phyloP scores from a whole-genome alignment of 768 basidiomycete genomes.

The Pleurotus salmoneostramineus region DNA sequence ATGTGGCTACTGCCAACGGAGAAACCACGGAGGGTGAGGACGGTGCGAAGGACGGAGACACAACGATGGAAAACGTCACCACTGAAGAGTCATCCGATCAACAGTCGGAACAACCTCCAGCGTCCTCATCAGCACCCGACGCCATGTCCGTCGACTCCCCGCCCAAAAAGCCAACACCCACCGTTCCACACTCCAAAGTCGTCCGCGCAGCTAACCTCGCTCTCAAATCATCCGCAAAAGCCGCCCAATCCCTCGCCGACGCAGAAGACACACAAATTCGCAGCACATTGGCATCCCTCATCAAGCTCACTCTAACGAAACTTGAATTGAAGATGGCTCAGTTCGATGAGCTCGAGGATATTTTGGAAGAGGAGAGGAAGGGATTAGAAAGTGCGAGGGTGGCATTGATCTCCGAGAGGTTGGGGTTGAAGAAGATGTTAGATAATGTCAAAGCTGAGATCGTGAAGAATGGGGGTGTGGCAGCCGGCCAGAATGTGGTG shows the following conservation, averaged over 20 bases:
- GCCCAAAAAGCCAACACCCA: conserved; percentile 30
- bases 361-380: conserved; percentile 87
- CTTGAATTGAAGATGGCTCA: conserved; percentile 93
- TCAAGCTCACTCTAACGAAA: conserved; percentile 82
- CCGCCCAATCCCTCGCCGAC: conserved; percentile 74
- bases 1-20: conserved; percentile 13
- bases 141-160: conserved; percentile 46
- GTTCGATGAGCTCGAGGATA: conserved; percentile 91
- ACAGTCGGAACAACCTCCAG: conserved; percentile 14
- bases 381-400: conserved; percentile 79
- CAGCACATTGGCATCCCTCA: conserved; percentile 72
- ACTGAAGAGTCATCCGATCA: conserved; percentile 16
- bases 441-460: conserved; percentile 67
- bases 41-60: conserved; percentile 24
- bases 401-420: conserved; percentile 75
- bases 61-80: conserved; percentile 45
- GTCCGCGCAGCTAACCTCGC: conserved; percentile 84
- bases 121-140: conserved; percentile 23
- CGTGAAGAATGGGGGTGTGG: conserved; percentile 37
- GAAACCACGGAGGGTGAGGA: not conserved
- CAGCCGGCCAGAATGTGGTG: conserved; percentile 23
- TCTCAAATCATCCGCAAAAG: conserved; percentile 83
- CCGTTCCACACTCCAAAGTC: conserved; percentile 68
- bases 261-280: conserved; percentile 83
- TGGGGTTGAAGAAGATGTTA: conserved; percentile 66